These are phyloP conservation scores for Dictyostelium discoideum DNA, from an alignment of 78 protist species.

Conservation along the genomic window DNA sequence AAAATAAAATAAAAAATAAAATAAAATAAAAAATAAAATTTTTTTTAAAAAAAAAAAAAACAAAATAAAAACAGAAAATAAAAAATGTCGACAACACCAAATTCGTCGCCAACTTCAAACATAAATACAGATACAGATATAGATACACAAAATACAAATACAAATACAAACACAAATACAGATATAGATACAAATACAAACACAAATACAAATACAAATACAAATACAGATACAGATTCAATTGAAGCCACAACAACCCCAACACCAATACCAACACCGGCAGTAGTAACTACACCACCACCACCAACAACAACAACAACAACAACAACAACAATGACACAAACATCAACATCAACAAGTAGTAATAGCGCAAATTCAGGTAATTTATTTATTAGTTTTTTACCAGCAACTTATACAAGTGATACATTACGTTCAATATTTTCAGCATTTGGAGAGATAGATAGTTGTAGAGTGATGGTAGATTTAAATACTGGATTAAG, in stretches of 20 bases:
- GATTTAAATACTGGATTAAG: constrained; percentile 37
- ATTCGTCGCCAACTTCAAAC: not conserved
- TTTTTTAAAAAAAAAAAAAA: too few species aligned
- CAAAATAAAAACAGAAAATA: too few species aligned
- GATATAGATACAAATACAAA: not conserved
- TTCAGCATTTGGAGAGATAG: constrained; percentile 41
- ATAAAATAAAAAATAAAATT: too few species aligned
- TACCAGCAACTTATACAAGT: constrained; percentile 23
- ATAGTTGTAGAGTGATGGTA: constrained; percentile 60
- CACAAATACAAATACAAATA: too few species aligned
- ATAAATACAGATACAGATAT: not conserved
- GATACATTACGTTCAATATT: constrained; percentile 11
- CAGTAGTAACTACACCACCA: not conserved
- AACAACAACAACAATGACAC: not conserved
- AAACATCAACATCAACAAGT: not conserved
- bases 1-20: too few species aligned
- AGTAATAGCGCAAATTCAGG: not conserved
- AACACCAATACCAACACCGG: not conserved
- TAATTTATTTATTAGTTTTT: constrained; percentile 57
- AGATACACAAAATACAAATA: not conserved
- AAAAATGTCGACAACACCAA: not conserved
- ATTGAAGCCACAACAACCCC: not conserved
- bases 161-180: too few species aligned
- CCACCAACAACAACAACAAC: not conserved
- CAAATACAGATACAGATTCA: not conserved